A percentile compares a stretch with the other conserved stretches of the same genome.
These are phyloP conservation scores for Ramaria sp. DNA, from an alignment of 768 basidiomycete species.

Conservation along the genomic window DNA sequence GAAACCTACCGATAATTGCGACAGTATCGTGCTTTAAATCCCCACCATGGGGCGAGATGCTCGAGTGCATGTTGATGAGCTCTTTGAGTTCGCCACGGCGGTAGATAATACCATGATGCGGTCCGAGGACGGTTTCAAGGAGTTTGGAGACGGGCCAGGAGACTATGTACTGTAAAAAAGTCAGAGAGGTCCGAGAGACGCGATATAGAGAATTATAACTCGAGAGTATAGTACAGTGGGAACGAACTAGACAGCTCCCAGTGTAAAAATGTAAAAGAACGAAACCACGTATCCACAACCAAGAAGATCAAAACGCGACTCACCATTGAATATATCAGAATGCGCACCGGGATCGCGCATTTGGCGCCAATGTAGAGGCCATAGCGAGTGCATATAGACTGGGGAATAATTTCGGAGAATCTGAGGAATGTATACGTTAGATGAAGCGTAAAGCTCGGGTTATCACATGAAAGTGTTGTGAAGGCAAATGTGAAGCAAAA, in stretches of 20 bases:
- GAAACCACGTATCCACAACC: background rate
- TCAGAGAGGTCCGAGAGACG: background rate
- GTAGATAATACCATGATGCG: conserved; percentile 88
- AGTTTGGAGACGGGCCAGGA: conserved; percentile 84
- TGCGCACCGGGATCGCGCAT: conserved; percentile 61
- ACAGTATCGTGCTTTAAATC: conserved; percentile 83
- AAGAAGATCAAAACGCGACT: background rate
- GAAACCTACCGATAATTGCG: conserved; percentile 80
- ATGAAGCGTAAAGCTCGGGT: background rate
- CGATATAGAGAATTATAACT: background rate
- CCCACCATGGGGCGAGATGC: conserved; percentile 58
- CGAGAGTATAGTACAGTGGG: background rate
- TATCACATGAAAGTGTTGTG: background rate
- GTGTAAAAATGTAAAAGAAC: background rate
- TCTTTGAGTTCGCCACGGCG: conserved; percentile 81
- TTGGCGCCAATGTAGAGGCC: conserved; percentile 83
- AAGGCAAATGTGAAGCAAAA: background rate
- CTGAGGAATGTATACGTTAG: conserved; percentile 26
- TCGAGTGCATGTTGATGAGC: conserved; percentile 80
- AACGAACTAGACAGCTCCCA: no score
- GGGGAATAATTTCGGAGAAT: conserved; percentile 87
- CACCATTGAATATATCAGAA: conserved; percentile 63
- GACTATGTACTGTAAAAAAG: conserved; percentile 43
- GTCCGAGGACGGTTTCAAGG: conserved; percentile 64
- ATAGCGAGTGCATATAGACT: conserved; percentile 85